A percentile compares a stretch with the other conserved stretches of the same genome.
phyloP scores from a whole-genome alignment of 192 early-diverging fungal genomes.

The Coemansia guatemalensis region DNA sequence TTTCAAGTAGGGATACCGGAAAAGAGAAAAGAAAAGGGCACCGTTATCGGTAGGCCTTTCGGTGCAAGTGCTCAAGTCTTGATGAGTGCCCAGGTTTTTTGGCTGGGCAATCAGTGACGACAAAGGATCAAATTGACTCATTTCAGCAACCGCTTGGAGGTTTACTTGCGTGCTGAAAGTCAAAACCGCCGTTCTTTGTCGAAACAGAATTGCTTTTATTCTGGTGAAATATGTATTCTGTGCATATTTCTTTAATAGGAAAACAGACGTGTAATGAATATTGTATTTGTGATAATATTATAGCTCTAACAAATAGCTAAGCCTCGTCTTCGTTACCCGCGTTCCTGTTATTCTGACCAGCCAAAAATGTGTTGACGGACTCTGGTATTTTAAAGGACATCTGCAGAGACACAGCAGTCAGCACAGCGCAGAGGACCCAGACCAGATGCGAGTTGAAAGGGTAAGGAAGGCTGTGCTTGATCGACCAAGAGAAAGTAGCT shows the following conservation, averaged over 20 bases:
- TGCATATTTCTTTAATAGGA: too few species aligned
- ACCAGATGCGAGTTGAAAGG: slow-evolving; percentile 43
- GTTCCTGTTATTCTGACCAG: neutral
- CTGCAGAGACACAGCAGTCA: slow-evolving; percentile 6
- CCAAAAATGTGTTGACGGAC: slow-evolving; percentile 39
- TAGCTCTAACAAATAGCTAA: neutral
- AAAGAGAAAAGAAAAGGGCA: neutral
- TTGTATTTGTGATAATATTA: neutral
- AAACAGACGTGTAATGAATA: neutral
- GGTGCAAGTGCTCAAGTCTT: neutral
- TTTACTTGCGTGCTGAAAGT: too few species aligned
- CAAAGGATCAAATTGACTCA: neutral
- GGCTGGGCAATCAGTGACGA: neutral
- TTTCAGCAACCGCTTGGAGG: neutral
- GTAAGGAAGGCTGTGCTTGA: slow-evolving; percentile 31
- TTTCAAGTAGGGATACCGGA: neutral
- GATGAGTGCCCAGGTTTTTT: neutral
- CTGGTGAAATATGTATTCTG: too few species aligned
- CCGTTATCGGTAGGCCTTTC: neutral
- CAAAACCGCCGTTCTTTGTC: too few species aligned
- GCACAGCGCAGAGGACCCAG: slow-evolving; percentile 26
- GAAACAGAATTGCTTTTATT: too few species aligned
- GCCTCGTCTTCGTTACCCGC: neutral
- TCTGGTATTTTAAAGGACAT: slow-evolving; percentile 20
- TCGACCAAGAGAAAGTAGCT: slow-evolving; percentile 27